Evolutionary conservation across 257 asterid species (phyloP).

Genomic region (Thymus mandschuricus): DNA sequence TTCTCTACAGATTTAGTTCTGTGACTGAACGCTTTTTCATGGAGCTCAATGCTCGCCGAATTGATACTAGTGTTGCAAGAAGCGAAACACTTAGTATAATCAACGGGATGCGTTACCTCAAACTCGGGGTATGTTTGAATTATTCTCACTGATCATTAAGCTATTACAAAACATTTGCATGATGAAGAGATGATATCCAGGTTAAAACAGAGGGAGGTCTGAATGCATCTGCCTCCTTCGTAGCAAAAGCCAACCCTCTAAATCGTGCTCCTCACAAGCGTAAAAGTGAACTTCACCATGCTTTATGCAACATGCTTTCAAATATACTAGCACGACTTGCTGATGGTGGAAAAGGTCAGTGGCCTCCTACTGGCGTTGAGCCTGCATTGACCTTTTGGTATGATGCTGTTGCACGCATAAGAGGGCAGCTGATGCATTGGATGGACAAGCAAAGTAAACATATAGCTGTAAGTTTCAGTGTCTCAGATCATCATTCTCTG

Average conservation of each 20-base stretch:
- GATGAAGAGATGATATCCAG: conserved; percentile 56
- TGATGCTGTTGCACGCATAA: conserved; percentile 96
- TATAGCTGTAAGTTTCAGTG: conserved; percentile 71
- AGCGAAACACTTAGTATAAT: conserved; percentile 97
- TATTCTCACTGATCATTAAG: conserved; percentile 29
- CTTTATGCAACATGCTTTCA: conserved; percentile 98
- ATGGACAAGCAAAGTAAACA: conserved; percentile 99
- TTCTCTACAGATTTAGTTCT: conserved; percentile 85
- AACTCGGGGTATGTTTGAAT: conserved; percentile 85
- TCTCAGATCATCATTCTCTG: conserved; percentile 16
- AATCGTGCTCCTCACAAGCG: conserved; percentile 97
- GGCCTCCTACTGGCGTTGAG: conserved; percentile 98
- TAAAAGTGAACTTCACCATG: conserved; percentile 97
- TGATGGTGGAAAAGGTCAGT: conserved; percentile 93
- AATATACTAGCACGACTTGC: conserved; percentile 95
- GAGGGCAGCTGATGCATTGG: conserved; percentile 91
- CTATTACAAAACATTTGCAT: conserved; percentile 35
- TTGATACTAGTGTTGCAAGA: conserved; percentile 90
- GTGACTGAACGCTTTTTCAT: conserved; percentile 98
- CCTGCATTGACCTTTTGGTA: conserved; percentile 97
- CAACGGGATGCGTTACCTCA: conserved; percentile 97
- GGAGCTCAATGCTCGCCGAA: conserved; percentile 95
- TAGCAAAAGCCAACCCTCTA: conserved; percentile 97
- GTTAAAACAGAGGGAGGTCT: conserved; percentile 95
- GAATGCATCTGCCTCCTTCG: conserved; percentile 98